Conservation (phyloP, 768 basidiomycete genomes). For the Naganishia kalamii region DNA sequence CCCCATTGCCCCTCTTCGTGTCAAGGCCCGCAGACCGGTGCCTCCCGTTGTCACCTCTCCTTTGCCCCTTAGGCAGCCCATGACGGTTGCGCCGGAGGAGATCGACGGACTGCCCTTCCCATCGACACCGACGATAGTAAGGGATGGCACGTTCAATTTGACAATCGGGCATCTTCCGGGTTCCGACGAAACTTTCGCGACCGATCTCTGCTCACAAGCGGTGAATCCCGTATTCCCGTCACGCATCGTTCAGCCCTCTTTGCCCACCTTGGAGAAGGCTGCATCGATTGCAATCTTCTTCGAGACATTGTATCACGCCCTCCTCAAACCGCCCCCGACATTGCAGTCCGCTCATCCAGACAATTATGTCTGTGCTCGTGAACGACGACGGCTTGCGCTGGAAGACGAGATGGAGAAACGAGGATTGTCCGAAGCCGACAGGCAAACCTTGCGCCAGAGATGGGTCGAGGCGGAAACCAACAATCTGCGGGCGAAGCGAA, state of each 20-base stretch:
- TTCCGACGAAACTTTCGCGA: background rate
- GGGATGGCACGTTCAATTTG: background rate
- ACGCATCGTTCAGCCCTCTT: conserved; percentile 65
- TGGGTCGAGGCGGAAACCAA: conserved; percentile 86
- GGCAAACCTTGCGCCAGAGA: conserved; percentile 62
- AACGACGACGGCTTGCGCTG: conserved; percentile 76
- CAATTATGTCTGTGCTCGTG: conserved; percentile 75
- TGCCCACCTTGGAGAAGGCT: conserved; percentile 86
- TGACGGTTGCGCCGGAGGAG: conserved; percentile 27
- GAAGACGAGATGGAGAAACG: conserved; percentile 65
- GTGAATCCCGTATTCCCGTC: background rate
- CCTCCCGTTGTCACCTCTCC: conserved; percentile 7
- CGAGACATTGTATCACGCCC: conserved; percentile 45
- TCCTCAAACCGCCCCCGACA: conserved; percentile 35
- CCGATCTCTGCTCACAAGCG: background rate
- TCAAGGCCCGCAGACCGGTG: conserved; percentile 16
- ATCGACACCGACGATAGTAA: background rate
- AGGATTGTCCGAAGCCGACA: conserved; percentile 63
- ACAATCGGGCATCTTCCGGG: background rate
- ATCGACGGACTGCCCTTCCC: conserved; percentile 23
- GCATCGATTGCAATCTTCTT: conserved; percentile 90
- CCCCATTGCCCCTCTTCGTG: conserved; percentile 7
- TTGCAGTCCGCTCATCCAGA: conserved; percentile 78
- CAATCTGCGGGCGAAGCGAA: conserved; percentile 74
- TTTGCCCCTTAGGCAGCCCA: conserved; percentile 23